These are phyloP conservation scores for Suillus alpinus DNA, from an alignment of 768 basidiomycete genomes.

Conservation along the genomic window DNA sequence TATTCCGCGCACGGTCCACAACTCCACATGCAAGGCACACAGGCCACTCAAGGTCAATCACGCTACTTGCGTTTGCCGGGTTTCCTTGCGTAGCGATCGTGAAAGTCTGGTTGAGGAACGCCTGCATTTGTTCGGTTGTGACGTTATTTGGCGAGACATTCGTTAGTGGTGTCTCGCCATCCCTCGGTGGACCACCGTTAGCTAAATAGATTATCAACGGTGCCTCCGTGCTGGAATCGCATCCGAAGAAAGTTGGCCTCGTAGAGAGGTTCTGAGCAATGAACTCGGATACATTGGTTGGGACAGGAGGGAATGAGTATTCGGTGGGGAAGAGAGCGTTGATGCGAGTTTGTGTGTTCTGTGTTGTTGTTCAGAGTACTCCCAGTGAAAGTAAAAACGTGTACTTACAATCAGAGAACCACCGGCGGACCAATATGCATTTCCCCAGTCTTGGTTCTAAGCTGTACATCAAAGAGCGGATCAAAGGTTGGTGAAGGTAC, in stretches of 20 bases:
- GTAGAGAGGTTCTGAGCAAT: conserved; percentile 26
- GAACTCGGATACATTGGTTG: conserved; percentile 18
- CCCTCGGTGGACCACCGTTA: conserved; percentile 40
- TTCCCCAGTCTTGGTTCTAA: conserved; percentile 10
- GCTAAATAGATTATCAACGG: conserved; percentile 55
- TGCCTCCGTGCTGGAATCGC: conserved; percentile 26
- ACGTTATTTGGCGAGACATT: conserved; percentile 23
- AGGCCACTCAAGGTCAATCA: conserved; percentile 34
- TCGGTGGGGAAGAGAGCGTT: conserved; percentile 8
- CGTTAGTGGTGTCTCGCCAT: conserved; percentile 32
- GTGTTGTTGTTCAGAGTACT: neutral
- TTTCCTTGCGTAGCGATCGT: conserved; percentile 37
- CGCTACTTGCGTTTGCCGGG: conserved; percentile 20
- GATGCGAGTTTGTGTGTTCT: conserved; percentile 9
- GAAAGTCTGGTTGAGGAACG: conserved; percentile 42
- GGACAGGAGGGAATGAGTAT: conserved; percentile 16
- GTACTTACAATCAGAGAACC: conserved; percentile 7
- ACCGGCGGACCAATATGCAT: conserved; percentile 10
- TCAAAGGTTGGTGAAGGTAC: conserved; percentile 14
- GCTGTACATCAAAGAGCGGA: neutral
- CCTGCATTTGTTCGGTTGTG: conserved; percentile 27
- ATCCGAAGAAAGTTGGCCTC: conserved; percentile 37
- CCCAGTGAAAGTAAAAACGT: neutral
- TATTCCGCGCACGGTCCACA: conserved; percentile 36
- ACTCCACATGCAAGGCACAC: conserved; percentile 46